Base-by-base conservation (phyloP, 2,329 filamentous ascomycete species). In the Hypoxylon sp. region DNA sequence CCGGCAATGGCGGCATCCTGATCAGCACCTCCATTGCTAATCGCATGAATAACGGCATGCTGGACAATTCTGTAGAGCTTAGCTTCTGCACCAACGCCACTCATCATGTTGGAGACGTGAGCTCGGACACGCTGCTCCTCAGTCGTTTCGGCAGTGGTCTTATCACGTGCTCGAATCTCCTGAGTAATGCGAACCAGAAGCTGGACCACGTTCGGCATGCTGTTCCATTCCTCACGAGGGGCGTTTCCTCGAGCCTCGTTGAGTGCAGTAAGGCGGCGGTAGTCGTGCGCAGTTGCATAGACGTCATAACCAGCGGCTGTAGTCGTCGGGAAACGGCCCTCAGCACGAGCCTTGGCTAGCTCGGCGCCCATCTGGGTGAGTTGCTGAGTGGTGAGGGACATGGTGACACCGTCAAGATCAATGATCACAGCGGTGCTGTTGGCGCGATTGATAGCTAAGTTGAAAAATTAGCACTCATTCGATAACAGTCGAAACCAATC, bases 11-110 rank as follows among this genome's bases (percentile, higher is more conserved):
- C 59, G 82, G 86, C 80, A 80, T 80, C 69, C 64, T 85, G 64
- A 77, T 81, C 1, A 77, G 82, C 13, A 76, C 83, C 66, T 78
- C 87, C 54, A 75, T 87, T 60, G 63, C 87, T 66, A 44, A 73
- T 62, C 2, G 76, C 74, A 6, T 70, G 71, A 14, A 69, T 52
- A 1, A 77, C 57, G 0, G 77, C 77, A 33, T 79, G 76, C 37
- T 74, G 70, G 26, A 78, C 72, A 19, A 77, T 73, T 8, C 65
- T 58, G 62, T 78, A 77, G 8, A 75, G 65, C 35, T 65, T 67
- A 4, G 70, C 55, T 57, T 76, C 74, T n/a, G 73, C 73, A 10
- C 69, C 61, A 17, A 73, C 69, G 59, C 75, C 71, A 5, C 71
- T 70, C 55, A 76, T 71, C 17, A 78, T 66, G 50, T 67, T 73